phyloP scores from a whole-genome alignment of 805 yeast species.

The Candida parachauliodes region DNA sequence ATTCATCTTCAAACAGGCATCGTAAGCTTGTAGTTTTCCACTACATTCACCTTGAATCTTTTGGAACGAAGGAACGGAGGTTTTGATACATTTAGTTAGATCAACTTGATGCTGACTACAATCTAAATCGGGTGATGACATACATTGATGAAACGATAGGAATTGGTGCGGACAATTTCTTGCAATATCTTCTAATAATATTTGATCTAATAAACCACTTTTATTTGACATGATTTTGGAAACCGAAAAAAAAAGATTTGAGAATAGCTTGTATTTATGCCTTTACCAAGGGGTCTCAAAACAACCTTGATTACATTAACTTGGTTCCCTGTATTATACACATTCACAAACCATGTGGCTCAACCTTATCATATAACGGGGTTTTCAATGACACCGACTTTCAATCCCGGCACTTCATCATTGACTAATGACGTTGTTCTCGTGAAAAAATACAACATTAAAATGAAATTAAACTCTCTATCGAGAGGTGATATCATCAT shows the following conservation, averaged over 20 bases:
- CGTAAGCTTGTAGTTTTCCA: slow-evolving; percentile 56
- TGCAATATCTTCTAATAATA: slow-evolving; percentile 75
- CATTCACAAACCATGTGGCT: slow-evolving; percentile 64
- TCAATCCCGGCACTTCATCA: slow-evolving; percentile 61
- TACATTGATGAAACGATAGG: slow-evolving; percentile 69
- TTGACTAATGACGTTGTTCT: slow-evolving; percentile 58
- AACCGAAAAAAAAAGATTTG: background rate
- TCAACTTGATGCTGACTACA: slow-evolving; percentile 56
- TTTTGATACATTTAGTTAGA: slow-evolving; percentile 60
- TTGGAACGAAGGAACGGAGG: slow-evolving; percentile 66
- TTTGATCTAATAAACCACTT: slow-evolving; percentile 52
- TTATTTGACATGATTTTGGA: background rate
- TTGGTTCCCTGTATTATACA: slow-evolving; percentile 80
- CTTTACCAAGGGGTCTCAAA: slow-evolving; percentile 13
- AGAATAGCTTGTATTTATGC: slow-evolving; percentile 2
- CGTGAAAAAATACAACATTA: slow-evolving; percentile 61
- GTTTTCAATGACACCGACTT: slow-evolving; percentile 82
- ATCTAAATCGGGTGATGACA: slow-evolving; percentile 52
- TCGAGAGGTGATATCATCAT: slow-evolving; percentile 69
- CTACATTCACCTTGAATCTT: slow-evolving; percentile 63
- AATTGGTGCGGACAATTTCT: slow-evolving; percentile 71
- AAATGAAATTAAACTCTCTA: slow-evolving; percentile 40
- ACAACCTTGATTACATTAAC: slow-evolving; percentile 29
- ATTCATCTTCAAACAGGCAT: slow-evolving; percentile 55
- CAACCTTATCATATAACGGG: slow-evolving; percentile 78